Evolutionary conservation across 768 basidiomycete genomes (phyloP), one percentile per base, ranked within the genome.

Genomic region (Panaeolus cyanescens): DNA sequence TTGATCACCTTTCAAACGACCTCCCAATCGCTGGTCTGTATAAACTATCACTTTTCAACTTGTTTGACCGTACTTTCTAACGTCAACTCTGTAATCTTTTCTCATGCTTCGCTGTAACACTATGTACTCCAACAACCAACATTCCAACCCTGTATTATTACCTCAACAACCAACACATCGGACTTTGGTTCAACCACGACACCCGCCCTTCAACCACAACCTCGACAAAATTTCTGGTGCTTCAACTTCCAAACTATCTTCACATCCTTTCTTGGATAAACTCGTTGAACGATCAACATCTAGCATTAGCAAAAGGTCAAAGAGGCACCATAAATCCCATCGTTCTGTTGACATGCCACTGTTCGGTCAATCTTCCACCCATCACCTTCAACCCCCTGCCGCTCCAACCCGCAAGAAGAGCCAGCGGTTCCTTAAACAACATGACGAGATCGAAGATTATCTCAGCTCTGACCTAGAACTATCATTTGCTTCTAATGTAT

Each of bases 401-500:
- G 74, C 75, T 15, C 81, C 79, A 60, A 73, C 80, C 36, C 80
- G 82, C 67, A 85, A 84, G 72, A 80, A 76, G 59, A 81, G 73
- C 60, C 81, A 83, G 64, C 74, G 75, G 58, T 71, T 76, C 68
- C 70, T 74, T 66, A 76, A 70, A 45, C 67, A 71, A 63, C 75
- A 74, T 66, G 81, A 85, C 67, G 85, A 88, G 61, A 72, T 85
- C 57, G 87, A 91, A 62, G 86, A 88, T 40, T 88, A 86, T 68
- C 79, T 87, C 55, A 85, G 87, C 32, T 89, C 88, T n/a, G 91
- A 91, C 68, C 82, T 92, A 54, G 92, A 94, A 70, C 76, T 87
- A 36, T 93, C 92, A 30, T 94, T 94, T 69, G 90, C 90, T 6
- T 92, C 91, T 31, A 91, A 83, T 62, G 88, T 93, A 72, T 94